phyloP scores from a whole-genome alignment of 2,329 filamentous ascomycete species.

The Sporothrix euskadiensis region DNA sequence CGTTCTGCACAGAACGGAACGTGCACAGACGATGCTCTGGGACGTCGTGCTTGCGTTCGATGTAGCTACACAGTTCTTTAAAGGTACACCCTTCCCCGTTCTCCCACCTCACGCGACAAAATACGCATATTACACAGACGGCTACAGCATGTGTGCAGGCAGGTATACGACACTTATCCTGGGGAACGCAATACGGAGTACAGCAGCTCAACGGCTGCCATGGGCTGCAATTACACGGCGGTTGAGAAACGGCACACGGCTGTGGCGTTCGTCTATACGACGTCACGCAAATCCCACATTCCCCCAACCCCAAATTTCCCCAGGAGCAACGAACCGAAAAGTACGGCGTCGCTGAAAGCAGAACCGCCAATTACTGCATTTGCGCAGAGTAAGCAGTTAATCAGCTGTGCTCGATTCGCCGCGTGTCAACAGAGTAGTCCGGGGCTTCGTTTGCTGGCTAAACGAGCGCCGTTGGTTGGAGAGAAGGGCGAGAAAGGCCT shows the following conservation, averaged over 20 bases:
- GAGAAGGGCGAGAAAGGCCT: neutral
- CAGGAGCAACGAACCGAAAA: neutral
- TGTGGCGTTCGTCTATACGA: neutral
- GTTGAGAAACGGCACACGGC: neutral
- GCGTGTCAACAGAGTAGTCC: neutral
- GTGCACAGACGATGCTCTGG: neutral
- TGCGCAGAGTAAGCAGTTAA: slow-evolving; percentile 1
- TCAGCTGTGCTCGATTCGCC: neutral
- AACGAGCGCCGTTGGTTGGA: neutral
- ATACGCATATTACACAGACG: neutral
- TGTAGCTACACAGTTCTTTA: neutral
- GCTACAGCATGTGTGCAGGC: neutral
- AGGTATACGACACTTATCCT: too few species aligned
- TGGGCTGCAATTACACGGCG: slow-evolving; percentile 6
- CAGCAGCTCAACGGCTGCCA: neutral
- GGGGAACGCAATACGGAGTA: neutral
- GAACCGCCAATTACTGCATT: neutral
- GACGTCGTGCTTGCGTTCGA: neutral
- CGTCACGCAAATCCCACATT: neutral
- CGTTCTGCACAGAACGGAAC: too few species aligned
- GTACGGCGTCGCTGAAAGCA: neutral
- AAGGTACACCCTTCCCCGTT: neutral
- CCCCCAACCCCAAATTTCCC: neutral
- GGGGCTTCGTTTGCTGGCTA: neutral
- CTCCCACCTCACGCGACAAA: neutral